A percentile compares a stretch with the other conserved stretches of the same genome.
phyloP scores from a whole-genome alignment of 495 filamentous ascomycete genomes.

The Annulohypoxylon nitens region DNA sequence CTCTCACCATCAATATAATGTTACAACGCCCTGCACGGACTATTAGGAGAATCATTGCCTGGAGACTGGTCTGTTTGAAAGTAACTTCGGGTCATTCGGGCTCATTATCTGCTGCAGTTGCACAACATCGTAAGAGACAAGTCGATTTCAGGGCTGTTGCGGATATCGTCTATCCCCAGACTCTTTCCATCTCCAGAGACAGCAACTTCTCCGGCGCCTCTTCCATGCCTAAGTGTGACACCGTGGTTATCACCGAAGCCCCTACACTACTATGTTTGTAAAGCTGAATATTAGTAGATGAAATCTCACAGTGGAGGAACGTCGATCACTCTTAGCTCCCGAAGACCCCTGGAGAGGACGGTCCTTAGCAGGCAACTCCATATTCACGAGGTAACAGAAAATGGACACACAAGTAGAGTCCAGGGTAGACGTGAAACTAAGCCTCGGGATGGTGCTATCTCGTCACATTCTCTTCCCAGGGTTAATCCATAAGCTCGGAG shows the following conservation, averaged over 20 bases:
- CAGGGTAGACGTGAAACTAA: not conserved
- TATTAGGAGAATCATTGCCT: conserved; percentile 1
- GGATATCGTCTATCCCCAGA: conserved; percentile 20
- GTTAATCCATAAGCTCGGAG: not conserved
- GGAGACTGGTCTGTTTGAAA: not conserved
- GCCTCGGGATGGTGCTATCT: not conserved
- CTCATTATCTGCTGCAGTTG: conserved; percentile 16
- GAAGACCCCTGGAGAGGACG: not conserved
- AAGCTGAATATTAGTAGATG: not conserved
- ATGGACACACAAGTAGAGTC: not conserved
- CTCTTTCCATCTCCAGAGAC: conserved; percentile 14
- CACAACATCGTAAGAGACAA: conserved; percentile 2
- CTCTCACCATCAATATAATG: conserved; percentile 2
- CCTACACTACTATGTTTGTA: not conserved
- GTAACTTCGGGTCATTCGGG: not conserved
- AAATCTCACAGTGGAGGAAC: not conserved
- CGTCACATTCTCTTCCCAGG: conserved; percentile 5
- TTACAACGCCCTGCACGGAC: conserved; percentile 2
- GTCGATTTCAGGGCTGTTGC: conserved; percentile 4
- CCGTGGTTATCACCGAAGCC: conserved; percentile 19
- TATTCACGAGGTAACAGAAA: not conserved
- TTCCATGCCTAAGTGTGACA: not conserved
- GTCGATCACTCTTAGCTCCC: not conserved
- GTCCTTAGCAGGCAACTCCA: conserved; percentile 10
- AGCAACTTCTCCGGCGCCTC: conserved; percentile 21